Percentiles rank a stretch among this genome's conserved stretches.
phyloP scores from a whole-genome alignment of 805 yeast genomes.

The Hanseniaspora pseudoguilliermondii region DNA sequence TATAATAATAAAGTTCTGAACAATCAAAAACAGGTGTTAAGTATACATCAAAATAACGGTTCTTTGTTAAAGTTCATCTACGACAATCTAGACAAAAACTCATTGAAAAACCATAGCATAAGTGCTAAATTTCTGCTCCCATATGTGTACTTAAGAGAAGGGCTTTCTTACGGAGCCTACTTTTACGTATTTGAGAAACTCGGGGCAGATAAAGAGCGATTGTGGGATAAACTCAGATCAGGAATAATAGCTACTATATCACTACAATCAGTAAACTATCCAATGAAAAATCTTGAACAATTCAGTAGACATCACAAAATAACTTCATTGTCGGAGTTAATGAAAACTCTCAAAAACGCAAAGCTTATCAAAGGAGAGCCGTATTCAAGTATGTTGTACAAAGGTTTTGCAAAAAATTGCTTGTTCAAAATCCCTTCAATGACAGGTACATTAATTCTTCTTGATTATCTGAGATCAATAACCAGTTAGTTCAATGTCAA shows the following conservation, averaged over 20 bases:
- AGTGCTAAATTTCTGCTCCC: not conserved
- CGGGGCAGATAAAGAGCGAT: slow-evolving; percentile 33
- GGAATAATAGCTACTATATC: slow-evolving; percentile 80
- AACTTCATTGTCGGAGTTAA: slow-evolving; percentile 43
- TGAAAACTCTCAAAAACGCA: slow-evolving; percentile 11
- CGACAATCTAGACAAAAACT: slow-evolving; percentile 30
- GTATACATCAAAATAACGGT: slow-evolving; percentile 42
- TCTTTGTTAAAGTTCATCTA: slow-evolving; percentile 72
- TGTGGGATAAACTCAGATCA: slow-evolving; percentile 52
- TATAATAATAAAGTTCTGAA: slow-evolving; percentile 53
- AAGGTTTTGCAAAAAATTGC: slow-evolving; percentile 64
- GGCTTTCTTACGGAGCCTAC: slow-evolving; percentile 31
- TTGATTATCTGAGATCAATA: slow-evolving; percentile 61
- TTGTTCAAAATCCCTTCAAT: slow-evolving; percentile 76
- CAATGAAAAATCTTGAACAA: slow-evolving; percentile 68
- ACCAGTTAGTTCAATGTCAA: slow-evolving; percentile 9
- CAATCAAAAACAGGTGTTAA: slow-evolving; percentile 51
- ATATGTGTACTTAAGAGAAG: slow-evolving; percentile 20
- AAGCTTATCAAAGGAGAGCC: slow-evolving; percentile 14
- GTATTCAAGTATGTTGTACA: slow-evolving; percentile 48
- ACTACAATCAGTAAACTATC: slow-evolving; percentile 68
- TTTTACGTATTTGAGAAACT: not conserved
- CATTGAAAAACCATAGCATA: not conserved
- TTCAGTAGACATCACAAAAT: slow-evolving; percentile 31
- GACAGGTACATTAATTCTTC: slow-evolving; percentile 68